Conservation (phyloP, 345 rosid species). For the Lumnitzera littorea region DNA sequence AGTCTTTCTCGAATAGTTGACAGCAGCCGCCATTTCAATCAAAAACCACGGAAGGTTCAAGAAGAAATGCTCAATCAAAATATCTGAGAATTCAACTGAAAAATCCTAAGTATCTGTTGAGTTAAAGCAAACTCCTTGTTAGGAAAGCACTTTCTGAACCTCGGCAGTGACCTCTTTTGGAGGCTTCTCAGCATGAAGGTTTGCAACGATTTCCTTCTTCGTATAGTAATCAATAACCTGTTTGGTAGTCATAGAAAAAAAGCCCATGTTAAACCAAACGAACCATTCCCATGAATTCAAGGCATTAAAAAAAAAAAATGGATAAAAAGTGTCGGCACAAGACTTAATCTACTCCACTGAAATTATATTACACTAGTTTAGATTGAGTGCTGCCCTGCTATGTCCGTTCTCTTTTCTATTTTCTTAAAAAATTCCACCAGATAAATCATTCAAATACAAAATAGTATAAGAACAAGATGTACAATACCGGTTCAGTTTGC, state of each 20-base stretch:
- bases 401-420: no score
- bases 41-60: neutral
- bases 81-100: neutral
- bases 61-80: neutral
- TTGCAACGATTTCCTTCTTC: constrained; percentile 4
- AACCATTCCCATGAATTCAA: neutral
- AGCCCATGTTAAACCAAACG: neutral
- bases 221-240: constrained; percentile 5
- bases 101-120: constrained; percentile 5
- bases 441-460: no score
- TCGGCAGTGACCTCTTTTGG: constrained; percentile 3
- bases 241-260: neutral
- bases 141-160: constrained; percentile 30
- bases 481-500: constrained; percentile 82
- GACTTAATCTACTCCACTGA: no score
- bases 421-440: no score
- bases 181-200: constrained; percentile 5
- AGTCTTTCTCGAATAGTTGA: constrained; percentile 4
- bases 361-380: no score
- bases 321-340: neutral
- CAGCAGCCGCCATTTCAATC: constrained; percentile 9
- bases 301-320: neutral
- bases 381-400: no score
- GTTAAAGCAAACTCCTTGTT: constrained; percentile 6
- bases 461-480: neutral